Conservation (phyloP, 305 asterid species). For the Fraxinus xanthoxyloides region DNA sequence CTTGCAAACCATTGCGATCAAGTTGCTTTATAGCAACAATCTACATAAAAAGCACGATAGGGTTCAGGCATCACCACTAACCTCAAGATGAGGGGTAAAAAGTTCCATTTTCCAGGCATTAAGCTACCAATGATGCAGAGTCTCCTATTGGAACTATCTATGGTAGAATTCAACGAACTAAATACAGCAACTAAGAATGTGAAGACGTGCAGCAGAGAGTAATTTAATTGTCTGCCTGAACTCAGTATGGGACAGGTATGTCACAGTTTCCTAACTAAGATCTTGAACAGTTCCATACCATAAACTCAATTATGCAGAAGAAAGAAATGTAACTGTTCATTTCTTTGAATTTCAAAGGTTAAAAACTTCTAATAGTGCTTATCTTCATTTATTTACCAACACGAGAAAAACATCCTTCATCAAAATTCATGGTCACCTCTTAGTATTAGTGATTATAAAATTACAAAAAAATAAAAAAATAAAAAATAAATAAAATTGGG, state of each 20-base stretch:
- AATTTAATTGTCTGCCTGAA: not conserved
- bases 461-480: too few species aligned
- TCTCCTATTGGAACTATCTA: not conserved
- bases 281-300: not conserved
- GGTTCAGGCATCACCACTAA: not conserved
- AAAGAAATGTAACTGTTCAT: not conserved
- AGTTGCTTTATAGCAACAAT: constrained; percentile 8
- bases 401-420: not conserved
- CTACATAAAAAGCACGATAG: not conserved
- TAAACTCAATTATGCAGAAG: not conserved
- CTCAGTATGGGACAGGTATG: not conserved
- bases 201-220: not conserved
- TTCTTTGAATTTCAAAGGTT: not conserved
- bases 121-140: not conserved
- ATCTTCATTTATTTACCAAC: not conserved
- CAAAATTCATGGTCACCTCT: not conserved
- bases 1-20: constrained; percentile 5
- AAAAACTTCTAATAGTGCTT: not conserved
- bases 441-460: too few species aligned
- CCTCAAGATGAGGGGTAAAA: not conserved
- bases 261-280: not conserved
- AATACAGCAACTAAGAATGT: not conserved
- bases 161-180: not conserved
- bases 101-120: not conserved
- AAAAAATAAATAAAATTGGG: not conserved